Evolutionary conservation across 495 filamentous ascomycete species (phyloP).

Genomic region (Penicillium roqueforti): DNA sequence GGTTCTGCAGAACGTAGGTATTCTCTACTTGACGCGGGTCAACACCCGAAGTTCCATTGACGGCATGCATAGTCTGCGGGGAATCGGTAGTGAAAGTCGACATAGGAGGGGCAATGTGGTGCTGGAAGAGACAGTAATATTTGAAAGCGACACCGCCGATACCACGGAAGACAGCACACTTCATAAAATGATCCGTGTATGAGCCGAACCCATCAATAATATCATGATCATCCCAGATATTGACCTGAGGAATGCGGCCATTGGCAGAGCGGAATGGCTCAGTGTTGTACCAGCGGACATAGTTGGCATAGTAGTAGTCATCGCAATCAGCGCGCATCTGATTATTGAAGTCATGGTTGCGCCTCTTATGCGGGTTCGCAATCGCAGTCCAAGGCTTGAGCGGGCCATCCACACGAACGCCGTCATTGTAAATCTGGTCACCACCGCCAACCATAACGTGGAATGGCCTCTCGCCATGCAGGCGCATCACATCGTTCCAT

Average conservation of each 20-base stretch:
- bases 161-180: slow-evolving; percentile 82
- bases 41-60: slow-evolving; percentile 46
- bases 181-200: slow-evolving; percentile 92
- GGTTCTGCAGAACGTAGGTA: slow-evolving; percentile 59
- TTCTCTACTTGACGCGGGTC: slow-evolving; percentile 66
- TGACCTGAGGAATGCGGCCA: slow-evolving; percentile 83
- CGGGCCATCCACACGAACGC: slow-evolving; percentile 77
- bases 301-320: slow-evolving; percentile 86
- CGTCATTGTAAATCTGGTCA: slow-evolving; percentile 94
- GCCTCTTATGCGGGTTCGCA: slow-evolving; percentile 73
- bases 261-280: slow-evolving; percentile 83
- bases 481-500: slow-evolving; percentile 85
- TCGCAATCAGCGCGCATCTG: slow-evolving; percentile 72
- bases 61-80: slow-evolving; percentile 47
- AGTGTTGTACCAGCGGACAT: slow-evolving; percentile 78
- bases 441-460: slow-evolving; percentile 96
- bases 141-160: slow-evolving; percentile 84
- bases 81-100: slow-evolving; percentile 77
- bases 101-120: slow-evolving; percentile 76
- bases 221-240: slow-evolving; percentile 93
- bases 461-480: slow-evolving; percentile 66
- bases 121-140: slow-evolving; percentile 93
- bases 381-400: slow-evolving; percentile 78
- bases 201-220: slow-evolving; percentile 93
- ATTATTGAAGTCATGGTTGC: slow-evolving; percentile 70